Percentiles rank a stretch among this genome's conserved stretches.
These are phyloP conservation scores for Diaporthe citrichinensis DNA, from an alignment of 2,329 filamentous ascomycete species.

Conservation along the genomic window DNA sequence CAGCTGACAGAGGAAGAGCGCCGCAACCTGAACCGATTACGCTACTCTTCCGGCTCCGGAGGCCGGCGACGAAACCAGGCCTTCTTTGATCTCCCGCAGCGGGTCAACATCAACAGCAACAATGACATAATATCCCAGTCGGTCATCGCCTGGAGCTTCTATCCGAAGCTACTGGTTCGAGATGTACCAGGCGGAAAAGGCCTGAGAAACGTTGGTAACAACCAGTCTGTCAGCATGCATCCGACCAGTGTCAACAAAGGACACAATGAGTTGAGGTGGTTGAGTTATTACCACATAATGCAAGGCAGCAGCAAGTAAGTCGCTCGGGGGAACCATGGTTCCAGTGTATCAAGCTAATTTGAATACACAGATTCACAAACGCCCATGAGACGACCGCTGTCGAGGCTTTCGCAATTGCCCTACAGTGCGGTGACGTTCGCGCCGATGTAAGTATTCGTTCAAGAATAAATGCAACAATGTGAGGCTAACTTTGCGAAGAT, in stretches of 20 bases:
- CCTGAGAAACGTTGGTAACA: conserved; percentile 92
- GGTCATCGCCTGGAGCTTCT: conserved; percentile 94
- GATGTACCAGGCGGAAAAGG: conserved; percentile 80
- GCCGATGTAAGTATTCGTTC: conserved; percentile 74
- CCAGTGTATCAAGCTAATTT: conserved; percentile 44
- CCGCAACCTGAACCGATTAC: conserved; percentile 75
- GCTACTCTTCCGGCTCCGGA: conserved; percentile 66
- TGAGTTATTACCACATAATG: conserved; percentile 98
- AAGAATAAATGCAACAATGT: neutral
- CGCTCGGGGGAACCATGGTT: neutral
- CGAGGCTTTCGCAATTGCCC: conserved; percentile 84
- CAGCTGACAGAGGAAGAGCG: conserved; percentile 82
- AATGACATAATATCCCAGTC: conserved; percentile 86
- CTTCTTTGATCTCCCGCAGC: conserved; percentile 86
- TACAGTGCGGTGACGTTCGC: conserved; percentile 90
- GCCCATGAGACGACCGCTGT: conserved; percentile 89
- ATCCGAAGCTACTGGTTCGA: conserved; percentile 89
- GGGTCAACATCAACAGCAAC: conserved; percentile 81
- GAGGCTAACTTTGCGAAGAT: conserved; percentile 65
- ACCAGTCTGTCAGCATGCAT: conserved; percentile 89
- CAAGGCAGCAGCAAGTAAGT: conserved; percentile 60
- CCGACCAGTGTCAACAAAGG: conserved; percentile 91
- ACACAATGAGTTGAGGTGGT: conserved; percentile 77
- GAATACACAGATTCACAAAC: conserved; percentile 77
- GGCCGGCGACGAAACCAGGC: conserved; percentile 73